Conservation (phyloP, 768 basidiomycete genomes). For the Podaxis sp. region DNA sequence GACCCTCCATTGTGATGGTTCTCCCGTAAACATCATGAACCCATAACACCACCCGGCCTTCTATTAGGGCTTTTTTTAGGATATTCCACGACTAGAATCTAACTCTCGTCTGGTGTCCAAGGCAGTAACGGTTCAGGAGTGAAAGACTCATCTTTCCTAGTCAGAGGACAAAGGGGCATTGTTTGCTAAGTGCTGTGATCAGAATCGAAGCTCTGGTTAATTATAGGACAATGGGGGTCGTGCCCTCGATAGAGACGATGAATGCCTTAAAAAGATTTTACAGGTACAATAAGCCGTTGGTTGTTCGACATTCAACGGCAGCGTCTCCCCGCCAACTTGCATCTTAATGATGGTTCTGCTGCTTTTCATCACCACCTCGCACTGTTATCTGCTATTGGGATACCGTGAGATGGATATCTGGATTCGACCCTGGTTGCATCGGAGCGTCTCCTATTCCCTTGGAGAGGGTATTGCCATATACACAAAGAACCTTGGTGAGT, state of each 20-base stretch:
- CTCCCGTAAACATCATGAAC: not conserved
- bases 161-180: conserved; percentile 4
- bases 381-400: not conserved
- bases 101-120: conserved; percentile 1
- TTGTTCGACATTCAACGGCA: not conserved
- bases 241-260: not conserved
- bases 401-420: not conserved
- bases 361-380: not conserved
- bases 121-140: not conserved
- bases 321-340: not conserved
- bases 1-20: not conserved
- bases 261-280: not conserved
- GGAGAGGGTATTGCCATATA: not conserved
- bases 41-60: not conserved
- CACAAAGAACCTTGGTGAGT: not conserved
- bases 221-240: conserved; percentile 1
- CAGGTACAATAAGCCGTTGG: too few relatives aligned
- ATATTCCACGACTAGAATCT: not conserved
- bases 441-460: not conserved
- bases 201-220: conserved; percentile 10
- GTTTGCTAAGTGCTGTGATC: not conserved
- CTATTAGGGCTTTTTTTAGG: not conserved
- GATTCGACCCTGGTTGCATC: not conserved
- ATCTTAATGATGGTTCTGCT: not conserved
- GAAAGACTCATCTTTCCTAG: conserved; percentile 1